Conservation (phyloP, 139 green algal species). For the Parachlorella kessleri region DNA sequence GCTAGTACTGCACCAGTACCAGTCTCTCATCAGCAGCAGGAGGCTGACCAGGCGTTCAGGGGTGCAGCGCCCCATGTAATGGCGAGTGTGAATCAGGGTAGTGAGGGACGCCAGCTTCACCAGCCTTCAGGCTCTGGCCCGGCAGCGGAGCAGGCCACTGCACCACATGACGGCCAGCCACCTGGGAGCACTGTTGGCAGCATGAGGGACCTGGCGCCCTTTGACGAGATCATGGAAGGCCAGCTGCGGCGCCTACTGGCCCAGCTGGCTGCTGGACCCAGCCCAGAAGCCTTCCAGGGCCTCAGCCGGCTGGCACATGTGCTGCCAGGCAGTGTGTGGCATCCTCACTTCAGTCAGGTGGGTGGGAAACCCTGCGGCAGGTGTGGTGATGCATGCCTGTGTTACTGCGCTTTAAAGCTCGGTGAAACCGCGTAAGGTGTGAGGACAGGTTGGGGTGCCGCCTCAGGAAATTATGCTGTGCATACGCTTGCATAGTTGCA, state of each 20-base stretch:
- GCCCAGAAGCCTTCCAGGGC: slow-evolving; percentile 34
- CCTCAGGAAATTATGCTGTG: too few relatives aligned
- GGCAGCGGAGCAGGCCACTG: neutral
- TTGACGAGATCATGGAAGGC: slow-evolving; percentile 19
- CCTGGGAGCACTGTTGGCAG: neutral
- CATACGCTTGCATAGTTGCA: too few relatives aligned
- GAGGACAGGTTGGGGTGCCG: too few relatives aligned
- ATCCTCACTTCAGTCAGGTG: slow-evolving; percentile 41
- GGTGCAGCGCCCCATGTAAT: too few relatives aligned
- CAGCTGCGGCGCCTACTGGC: slow-evolving; percentile 39
- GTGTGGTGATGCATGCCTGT: neutral
- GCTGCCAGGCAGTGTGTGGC: slow-evolving; percentile 33
- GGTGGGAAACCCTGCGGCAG: too few relatives aligned
- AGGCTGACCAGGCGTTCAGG: too few relatives aligned
- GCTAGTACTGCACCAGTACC: too few relatives aligned
- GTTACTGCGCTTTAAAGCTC: neutral
- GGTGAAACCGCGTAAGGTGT: too few relatives aligned
- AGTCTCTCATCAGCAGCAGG: neutral
- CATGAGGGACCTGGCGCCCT: neutral
- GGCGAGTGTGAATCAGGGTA: too few relatives aligned
- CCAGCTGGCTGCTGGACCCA: slow-evolving; percentile 22
- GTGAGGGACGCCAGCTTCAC: too few relatives aligned
- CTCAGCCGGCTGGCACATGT: slow-evolving; percentile 34
- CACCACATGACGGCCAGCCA: neutral
- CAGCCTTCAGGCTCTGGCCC: too few relatives aligned